Evolutionary conservation across 345 rosid species (phyloP).

Genomic region (Brassica napus): Da-Ae NC_063440.1:15642001-15642500

Average conservation of each 20-base stretch:
- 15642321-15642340: conserved; percentile 93
- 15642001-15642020: too few relatives aligned
- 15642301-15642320: neutral
- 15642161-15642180: conserved; percentile 44
- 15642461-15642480: neutral
- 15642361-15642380: conserved; percentile 79
- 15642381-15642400: conserved; percentile 65
- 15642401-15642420: conserved; percentile 34
- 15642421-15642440: neutral
- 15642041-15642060: neutral
- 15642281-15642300: neutral
- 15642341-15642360: conserved; percentile 88
- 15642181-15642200: conserved; percentile 73
- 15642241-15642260: conserved; percentile 14
- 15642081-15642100: neutral
- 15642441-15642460: neutral
- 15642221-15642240: conserved; percentile 82
- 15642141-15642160: neutral
- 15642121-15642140: neutral
- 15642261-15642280: neutral
- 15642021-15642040: neutral
- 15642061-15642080: neutral
- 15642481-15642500: conserved; percentile 38
- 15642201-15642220: conserved; percentile 67
- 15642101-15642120: neutral